A percentile compares a stretch with the other conserved stretches of the same genome.
Conservation (phyloP, 805 yeast genomes). For the Pichia kluyveri region DNA sequence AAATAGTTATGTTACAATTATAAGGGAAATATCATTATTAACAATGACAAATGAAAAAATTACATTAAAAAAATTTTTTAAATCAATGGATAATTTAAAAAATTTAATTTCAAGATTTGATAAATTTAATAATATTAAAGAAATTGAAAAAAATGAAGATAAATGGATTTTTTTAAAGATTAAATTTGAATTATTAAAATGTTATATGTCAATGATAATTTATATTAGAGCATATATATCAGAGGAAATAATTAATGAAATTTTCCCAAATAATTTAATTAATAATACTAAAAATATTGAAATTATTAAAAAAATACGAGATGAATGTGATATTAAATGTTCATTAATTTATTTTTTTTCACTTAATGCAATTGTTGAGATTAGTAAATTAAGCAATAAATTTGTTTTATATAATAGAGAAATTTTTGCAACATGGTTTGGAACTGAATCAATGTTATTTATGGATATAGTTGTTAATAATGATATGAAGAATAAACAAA, state of each 20-base stretch:
- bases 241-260: neutral
- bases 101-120: neutral
- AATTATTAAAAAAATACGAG: neutral
- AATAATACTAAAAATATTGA: neutral
- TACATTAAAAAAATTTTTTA: neutral
- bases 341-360: neutral
- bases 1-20: neutral
- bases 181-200: slow-evolving; percentile 4
- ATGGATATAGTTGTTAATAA: slow-evolving; percentile 1
- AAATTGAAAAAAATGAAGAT: neutral
- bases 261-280: neutral
- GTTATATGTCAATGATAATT: neutral
- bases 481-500: neutral
- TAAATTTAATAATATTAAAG: neutral
- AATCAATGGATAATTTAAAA: neutral
- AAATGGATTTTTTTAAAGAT: slow-evolving; percentile 3
- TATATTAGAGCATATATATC: neutral
- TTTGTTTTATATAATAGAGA: slow-evolving; percentile 4
- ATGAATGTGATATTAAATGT: neutral
- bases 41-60: neutral
- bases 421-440: slow-evolving; percentile 5
- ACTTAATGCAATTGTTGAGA: neutral
- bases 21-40: neutral
- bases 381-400: neutral
- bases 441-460: neutral